A percentile compares a stretch with the other conserved stretches of the same genome.
phyloP scores from a whole-genome alignment of 2,329 filamentous ascomycete genomes.

The Cercospora beticola region DNA sequence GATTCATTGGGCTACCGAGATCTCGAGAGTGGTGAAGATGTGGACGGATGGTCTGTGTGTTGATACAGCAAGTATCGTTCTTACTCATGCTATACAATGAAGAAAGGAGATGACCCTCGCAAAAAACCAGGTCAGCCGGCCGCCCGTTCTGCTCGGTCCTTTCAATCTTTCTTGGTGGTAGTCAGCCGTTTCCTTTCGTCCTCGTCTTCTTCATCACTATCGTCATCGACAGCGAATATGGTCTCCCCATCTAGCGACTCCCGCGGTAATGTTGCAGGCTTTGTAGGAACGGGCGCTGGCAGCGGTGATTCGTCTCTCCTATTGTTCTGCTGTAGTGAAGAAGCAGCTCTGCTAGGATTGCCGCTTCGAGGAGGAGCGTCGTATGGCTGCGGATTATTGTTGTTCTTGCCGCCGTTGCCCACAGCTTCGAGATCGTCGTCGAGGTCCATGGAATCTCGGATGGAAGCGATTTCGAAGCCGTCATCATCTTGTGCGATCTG shows the following conservation, averaged over 20 bases:
- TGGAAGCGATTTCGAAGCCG: slow-evolving; percentile 92
- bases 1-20: background rate
- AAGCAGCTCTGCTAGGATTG: slow-evolving; percentile 19
- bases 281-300: slow-evolving; percentile 54
- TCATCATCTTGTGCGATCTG: slow-evolving; percentile 95
- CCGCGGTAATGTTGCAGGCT: slow-evolving; percentile 51
- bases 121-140: background rate
- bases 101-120: background rate
- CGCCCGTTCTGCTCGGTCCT: background rate
- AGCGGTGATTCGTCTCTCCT: slow-evolving; percentile 48
- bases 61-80: background rate
- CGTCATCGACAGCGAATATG: slow-evolving; percentile 88
- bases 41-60: background rate
- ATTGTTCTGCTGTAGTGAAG: background rate
- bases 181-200: slow-evolving; percentile 48
- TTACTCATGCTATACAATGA: background rate
- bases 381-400: slow-evolving; percentile 39
- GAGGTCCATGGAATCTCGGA: slow-evolving; percentile 72
- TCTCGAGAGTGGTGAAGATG: background rate
- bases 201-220: slow-evolving; percentile 59
- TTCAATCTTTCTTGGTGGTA: slow-evolving; percentile 3
- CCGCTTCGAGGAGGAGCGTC: slow-evolving; percentile 35
- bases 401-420: slow-evolving; percentile 34
- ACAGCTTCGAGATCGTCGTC: slow-evolving; percentile 48
- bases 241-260: slow-evolving; percentile 82